Base-by-base conservation (phyloP, 805 yeast species). In the Candida golubevii region DNA sequence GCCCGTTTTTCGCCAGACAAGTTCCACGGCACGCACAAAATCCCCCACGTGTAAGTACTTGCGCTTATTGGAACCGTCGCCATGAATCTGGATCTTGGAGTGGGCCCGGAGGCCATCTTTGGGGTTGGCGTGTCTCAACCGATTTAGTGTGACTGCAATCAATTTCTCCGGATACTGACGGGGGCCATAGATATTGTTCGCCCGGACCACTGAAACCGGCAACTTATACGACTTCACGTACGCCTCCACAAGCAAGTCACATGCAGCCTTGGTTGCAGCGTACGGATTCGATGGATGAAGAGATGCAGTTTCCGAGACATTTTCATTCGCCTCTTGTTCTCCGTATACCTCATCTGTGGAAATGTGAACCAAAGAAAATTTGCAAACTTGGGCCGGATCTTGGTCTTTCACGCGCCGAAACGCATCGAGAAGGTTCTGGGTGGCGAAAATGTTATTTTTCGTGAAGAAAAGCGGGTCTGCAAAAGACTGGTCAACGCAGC, bases 311-410 rank as follows among this genome's bases (percentile, higher is more conserved):
- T 77, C 82, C 34, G 59, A 59, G 1, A 60, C 63, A 7, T 45
- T 48, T 6, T 44, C 52, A 0, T 37, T 47, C 1, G 36, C 38
- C 7, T 36, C 35, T 31, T 59, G 63, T 46, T 77, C 80, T 1
- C 83, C 83, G 49, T 78, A 78, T 0, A 79, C 83, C 49, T 78
- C 83, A 54, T 78, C 83, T 0, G 83, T 79, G 8, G 83, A 78
- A 36, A 78, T 63, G 51, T 78, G 81, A 8, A 39, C 15, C 8
- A 62, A 11, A 54, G 42, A 8, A 43, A 32, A 23, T 29, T 38
- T 34, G 12, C 13, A 15, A 10, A 45, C 29, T 8, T 8, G 13
- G 4, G 18, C 5, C 8, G 50, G 49, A 12, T 33, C 8, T 11
- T 42, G 35, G 10, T 33, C 14, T 1, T 30, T 30, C 26, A 51